A percentile compares a stretch with the other conserved stretches of the same genome.
phyloP scores from a whole-genome alignment of 208 protist genomes.

The Acanthamoeba rhysodes region DNA sequence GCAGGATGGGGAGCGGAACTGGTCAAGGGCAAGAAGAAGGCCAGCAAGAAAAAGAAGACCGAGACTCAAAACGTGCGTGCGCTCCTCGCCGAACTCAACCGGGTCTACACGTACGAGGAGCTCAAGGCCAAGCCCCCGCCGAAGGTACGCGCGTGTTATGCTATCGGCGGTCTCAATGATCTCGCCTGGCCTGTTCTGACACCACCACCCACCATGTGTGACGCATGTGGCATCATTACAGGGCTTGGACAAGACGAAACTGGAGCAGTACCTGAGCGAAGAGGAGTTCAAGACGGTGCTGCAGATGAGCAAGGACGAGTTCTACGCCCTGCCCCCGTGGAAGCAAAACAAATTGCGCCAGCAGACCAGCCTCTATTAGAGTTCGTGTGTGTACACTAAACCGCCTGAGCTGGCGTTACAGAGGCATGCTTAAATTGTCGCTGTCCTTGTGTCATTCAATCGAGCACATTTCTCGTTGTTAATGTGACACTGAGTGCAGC shows the following conservation, averaged over 20 bases:
- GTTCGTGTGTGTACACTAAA: no score
- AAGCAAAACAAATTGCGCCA: conserved; percentile 69
- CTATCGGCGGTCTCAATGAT: background rate
- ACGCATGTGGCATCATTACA: background rate
- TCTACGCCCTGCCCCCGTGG: conserved; percentile 58
- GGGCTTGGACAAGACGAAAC: conserved; percentile 75
- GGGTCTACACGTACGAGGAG: conserved; percentile 54
- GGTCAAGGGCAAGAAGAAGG: conserved; percentile 16
- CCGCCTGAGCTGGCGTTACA: no score
- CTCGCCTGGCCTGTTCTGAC: background rate
- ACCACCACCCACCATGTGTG: background rate
- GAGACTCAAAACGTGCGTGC: conserved; percentile 54
- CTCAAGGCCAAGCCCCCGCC: conserved; percentile 58
- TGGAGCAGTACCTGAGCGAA: conserved; percentile 76
- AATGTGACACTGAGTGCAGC: no score
- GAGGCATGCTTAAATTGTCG: no score
- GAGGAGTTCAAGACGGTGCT: conserved; percentile 72
- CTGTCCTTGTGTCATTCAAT: no score
- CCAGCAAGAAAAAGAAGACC: conserved; percentile 38
- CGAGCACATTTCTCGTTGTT: no score
- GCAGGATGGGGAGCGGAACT: conserved; percentile 36
- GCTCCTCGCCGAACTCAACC: conserved; percentile 23
- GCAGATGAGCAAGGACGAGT: conserved; percentile 65
- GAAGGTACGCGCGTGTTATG: background rate
- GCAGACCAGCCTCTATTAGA: conserved; percentile 62